phyloP scores from a whole-genome alignment of 116 monocot species.

The Trichopus zeylanicus region DNA sequence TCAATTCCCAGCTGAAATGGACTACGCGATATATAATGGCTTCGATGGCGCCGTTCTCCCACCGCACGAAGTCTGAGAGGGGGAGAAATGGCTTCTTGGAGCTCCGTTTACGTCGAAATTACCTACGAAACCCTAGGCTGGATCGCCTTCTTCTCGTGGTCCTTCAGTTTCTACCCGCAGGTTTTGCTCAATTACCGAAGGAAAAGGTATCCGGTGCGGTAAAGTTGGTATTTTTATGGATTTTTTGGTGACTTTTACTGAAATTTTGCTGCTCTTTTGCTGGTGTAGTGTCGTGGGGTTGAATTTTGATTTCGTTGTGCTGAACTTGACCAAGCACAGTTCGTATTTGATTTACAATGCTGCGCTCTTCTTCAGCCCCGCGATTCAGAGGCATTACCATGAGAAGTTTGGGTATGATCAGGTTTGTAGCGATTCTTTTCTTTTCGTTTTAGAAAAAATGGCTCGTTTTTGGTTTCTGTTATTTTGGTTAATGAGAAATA shows the following conservation, averaged over 20 bases:
- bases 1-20: no score
- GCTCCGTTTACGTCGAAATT: constrained; percentile 52
- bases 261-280: neutral
- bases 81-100: constrained; percentile 80
- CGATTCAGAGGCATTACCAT: constrained; percentile 76
- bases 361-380: constrained; percentile 77
- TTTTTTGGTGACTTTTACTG: neutral
- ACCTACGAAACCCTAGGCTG: constrained; percentile 74
- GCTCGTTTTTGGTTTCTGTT: neutral
- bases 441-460: neutral
- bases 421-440: constrained; percentile 22
- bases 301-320: constrained; percentile 92
- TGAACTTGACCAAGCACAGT: constrained; percentile 89
- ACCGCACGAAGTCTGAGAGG: no score
- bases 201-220: constrained; percentile 42
- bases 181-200: constrained; percentile 84
- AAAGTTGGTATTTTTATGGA: neutral
- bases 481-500: neutral
- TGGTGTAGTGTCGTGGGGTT: constrained; percentile 80
- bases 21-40: no score
- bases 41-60: no score
- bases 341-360: constrained; percentile 94
- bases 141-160: constrained; percentile 93
- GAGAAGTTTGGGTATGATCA: constrained; percentile 68
- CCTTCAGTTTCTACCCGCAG: constrained; percentile 98